Base-by-base conservation (phyloP, 768 basidiomycete genomes). In the Psilocybe cyanescens region DNA sequence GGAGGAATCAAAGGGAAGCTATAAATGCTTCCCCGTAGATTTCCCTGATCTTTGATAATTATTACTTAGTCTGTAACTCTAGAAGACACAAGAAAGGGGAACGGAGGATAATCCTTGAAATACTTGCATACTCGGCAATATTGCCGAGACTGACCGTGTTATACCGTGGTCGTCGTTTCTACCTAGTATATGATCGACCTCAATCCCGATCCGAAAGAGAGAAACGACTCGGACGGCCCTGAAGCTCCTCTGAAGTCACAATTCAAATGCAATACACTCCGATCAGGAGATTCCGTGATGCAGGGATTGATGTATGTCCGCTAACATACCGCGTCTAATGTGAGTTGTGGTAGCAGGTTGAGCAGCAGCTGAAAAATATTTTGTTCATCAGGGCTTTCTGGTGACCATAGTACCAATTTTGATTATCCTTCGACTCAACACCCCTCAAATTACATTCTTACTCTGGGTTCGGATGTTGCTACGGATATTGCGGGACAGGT, bases 1-100 rank as follows among this genome's bases (percentile, higher is more conserved):
- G 81, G 85, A 28, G 86, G 82, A 1, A 70, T 85, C 59, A 79
- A 79, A 74, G 70, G 71, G 24, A 74, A 74, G 58, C 69, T 76
- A 28, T 53, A 51, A 33, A 17, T 53, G 41, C 41, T 44, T 44
- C 41, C 41, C 41, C 41, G 41, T 44, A n/a, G 41, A 44, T 44
- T 44, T 44, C 1, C 41, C 14, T 16, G 4, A 44, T 44, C 41
- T 12, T 44, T 5, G n/a, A 44, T 44, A 44, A 39, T 8, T 39
- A 39, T 8, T 39, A 39, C 14, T 39, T 39, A 39, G 37, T 8
- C 37, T 39, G 37, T 39, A 39, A 39, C 37, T 44, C 14, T 16
- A 11, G 41, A 44, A 44, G 14, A 6, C 11, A 16, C 41, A 12
- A 16, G 14, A 14, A 16, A 44, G 14, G n/a, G 41, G 41, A n/a